Percentiles rank a stretch among this genome's conserved stretches.
Evolutionary conservation across 2,329 filamentous ascomycete species (phyloP).

Genomic region (Talaromyces marneffei): DNA sequence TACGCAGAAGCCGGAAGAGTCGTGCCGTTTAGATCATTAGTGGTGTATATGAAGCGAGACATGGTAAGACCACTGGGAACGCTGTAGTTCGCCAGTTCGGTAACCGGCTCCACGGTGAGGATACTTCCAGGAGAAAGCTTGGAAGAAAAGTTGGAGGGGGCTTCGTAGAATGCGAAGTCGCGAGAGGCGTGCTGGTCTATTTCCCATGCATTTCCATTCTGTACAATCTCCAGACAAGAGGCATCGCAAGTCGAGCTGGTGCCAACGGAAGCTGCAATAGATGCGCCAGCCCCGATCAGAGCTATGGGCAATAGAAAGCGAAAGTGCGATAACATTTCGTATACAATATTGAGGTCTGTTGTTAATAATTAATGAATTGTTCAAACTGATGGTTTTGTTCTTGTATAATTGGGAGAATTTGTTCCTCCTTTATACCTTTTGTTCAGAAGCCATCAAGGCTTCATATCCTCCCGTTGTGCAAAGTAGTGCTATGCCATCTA

Average conservation of each 20-base stretch:
- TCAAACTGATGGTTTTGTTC: neutral
- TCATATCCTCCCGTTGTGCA: neutral
- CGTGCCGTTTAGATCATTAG: constrained; percentile 42
- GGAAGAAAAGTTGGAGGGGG: constrained; percentile 7
- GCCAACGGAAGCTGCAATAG: neutral
- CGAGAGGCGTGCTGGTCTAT: constrained; percentile 5
- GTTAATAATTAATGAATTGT: neutral
- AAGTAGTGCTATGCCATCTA: neutral
- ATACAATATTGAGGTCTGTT: neutral
- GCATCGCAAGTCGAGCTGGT: neutral
- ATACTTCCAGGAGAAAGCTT: constrained; percentile 3
- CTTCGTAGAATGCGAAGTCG: constrained; percentile 5
- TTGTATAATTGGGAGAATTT: neutral
- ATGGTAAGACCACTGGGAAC: constrained; percentile 21
- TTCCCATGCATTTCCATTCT: neutral
- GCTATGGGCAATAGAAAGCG: neutral
- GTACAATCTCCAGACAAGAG: neutral
- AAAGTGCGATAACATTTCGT: neutral
- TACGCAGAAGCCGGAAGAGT: constrained; percentile 46
- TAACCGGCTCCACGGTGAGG: constrained; percentile 1
- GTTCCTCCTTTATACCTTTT: neutral
- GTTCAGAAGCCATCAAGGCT: neutral
- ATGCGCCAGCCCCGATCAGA: neutral
- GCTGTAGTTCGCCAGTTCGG: constrained; percentile 2
- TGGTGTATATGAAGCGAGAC: constrained; percentile 47